A percentile compares a stretch with the other conserved stretches of the same genome.
Conservation (phyloP, 495 filamentous ascomycete genomes). For the Wilcoxina mikolae region DNA sequence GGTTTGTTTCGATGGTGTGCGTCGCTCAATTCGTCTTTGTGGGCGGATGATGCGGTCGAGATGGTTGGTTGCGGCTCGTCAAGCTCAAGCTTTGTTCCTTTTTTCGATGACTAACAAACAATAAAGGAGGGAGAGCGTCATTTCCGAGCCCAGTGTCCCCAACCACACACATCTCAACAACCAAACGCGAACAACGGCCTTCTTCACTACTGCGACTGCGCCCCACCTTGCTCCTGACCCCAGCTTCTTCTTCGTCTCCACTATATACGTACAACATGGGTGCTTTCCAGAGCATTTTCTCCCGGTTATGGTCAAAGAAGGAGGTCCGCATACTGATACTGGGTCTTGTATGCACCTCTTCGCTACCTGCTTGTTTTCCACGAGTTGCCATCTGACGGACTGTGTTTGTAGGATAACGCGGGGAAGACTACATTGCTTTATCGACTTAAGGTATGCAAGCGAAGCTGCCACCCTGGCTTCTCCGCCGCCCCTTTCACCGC, state of each 20-base stretch:
- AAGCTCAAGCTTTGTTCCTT: not conserved
- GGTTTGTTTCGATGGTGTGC: not conserved
- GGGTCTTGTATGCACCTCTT: conserved; percentile 54
- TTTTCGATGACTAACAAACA: not conserved
- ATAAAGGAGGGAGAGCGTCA: not conserved
- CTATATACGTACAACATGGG: conserved; percentile 55
- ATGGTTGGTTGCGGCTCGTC: not conserved
- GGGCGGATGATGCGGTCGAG: not conserved
- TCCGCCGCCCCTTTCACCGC: not conserved
- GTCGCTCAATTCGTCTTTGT: not conserved
- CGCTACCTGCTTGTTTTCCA: not conserved
- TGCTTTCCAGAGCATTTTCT: conserved; percentile 60
- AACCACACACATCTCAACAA: conserved; percentile 1
- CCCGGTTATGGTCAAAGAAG: conserved; percentile 77
- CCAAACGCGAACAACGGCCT: conserved; percentile 4
- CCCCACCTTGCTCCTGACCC: too few species aligned
- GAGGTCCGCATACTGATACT: conserved; percentile 94
- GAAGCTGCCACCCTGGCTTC: not conserved
- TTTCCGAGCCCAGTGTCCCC: not conserved
- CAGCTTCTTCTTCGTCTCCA: too few species aligned
- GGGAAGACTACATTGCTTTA: conserved; percentile 96
- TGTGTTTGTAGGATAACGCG: conserved; percentile 68
- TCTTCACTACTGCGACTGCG: too few species aligned
- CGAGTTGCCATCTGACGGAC: not conserved
- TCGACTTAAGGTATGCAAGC: conserved; percentile 65